Percentiles rank a stretch among this genome's conserved stretches.
Conservation (phyloP, 2,329 filamentous ascomycete species). For the Aspergillus alliaceus region DNA sequence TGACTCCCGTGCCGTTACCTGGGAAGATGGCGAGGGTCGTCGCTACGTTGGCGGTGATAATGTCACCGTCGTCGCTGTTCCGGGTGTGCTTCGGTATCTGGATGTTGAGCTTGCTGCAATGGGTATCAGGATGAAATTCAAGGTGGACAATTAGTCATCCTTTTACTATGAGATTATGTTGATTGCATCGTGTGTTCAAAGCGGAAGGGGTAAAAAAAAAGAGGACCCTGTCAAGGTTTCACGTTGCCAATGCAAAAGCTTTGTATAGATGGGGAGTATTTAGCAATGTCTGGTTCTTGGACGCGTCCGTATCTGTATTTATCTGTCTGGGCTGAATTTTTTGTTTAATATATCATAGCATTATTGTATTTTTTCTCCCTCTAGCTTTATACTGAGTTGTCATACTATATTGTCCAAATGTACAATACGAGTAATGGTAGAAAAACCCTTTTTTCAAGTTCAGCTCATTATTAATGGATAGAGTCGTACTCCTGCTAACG, state of each 20-base stretch:
- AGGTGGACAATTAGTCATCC: slow-evolving; percentile 56
- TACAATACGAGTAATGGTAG: no score
- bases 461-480: not conserved
- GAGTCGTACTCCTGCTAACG: not conserved
- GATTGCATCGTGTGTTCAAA: not conserved
- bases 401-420: no score
- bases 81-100: slow-evolving; percentile 86
- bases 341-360: slow-evolving; percentile 5
- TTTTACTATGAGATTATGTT: not conserved
- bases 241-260: slow-evolving; percentile 12
- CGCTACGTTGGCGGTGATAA: slow-evolving; percentile 87
- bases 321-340: slow-evolving; percentile 7
- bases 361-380: slow-evolving; percentile 1
- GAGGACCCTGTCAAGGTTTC: not conserved
- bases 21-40: slow-evolving; percentile 86
- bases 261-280: slow-evolving; percentile 18
- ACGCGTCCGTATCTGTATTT: slow-evolving; percentile 14
- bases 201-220: not conserved
- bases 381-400: no score
- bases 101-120: slow-evolving; percentile 95
- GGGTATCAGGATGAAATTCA: slow-evolving; percentile 93
- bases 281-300: slow-evolving; percentile 11
- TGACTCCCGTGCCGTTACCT: slow-evolving; percentile 69
- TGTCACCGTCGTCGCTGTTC: slow-evolving; percentile 87
- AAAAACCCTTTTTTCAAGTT: not conserved